Percentiles rank a stretch among this genome's conserved stretches.
Conservation (phyloP, 257 asterid genomes). For the Solanum gracilifrons region DNA sequence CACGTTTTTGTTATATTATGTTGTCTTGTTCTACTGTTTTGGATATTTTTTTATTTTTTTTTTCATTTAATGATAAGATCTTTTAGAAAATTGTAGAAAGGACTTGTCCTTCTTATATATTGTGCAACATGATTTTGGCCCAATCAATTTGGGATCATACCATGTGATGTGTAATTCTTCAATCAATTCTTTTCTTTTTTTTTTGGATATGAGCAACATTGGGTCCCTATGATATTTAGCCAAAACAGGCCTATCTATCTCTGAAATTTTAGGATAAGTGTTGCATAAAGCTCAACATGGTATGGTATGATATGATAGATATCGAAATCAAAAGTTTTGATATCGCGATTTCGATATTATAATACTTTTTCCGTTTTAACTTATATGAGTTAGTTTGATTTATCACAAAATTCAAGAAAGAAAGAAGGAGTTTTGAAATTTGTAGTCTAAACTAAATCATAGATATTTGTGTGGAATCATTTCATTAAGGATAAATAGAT, state of each 20-base stretch:
- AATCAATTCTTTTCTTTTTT: not conserved
- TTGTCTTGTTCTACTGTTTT: not conserved
- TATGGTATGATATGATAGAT: not conserved
- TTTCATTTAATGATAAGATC: not conserved
- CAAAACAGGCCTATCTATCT: not conserved
- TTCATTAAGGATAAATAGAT: not conserved
- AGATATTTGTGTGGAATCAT: fast-evolving
- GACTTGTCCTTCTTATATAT: not conserved
- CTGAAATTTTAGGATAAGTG: not conserved
- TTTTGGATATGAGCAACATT: not conserved
- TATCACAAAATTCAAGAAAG: fast-evolving
- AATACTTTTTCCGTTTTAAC: fast-evolving
- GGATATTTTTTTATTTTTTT: not conserved
- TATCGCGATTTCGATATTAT: too few species aligned
- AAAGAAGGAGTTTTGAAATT: too few species aligned
- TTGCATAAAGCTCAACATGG: not conserved
- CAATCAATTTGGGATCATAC: not conserved
- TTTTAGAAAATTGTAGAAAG: not conserved
- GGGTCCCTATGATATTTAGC: not conserved
- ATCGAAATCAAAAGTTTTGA: not conserved
- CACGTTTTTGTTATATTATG: not conserved
- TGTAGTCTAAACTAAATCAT: fast-evolving
- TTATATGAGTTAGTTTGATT: too few species aligned
- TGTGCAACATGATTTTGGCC: not conserved
- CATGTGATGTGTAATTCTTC: not conserved